Conservation (phyloP, 2,329 filamentous ascomycete species). For the Bipolaris oryzae region DNA sequence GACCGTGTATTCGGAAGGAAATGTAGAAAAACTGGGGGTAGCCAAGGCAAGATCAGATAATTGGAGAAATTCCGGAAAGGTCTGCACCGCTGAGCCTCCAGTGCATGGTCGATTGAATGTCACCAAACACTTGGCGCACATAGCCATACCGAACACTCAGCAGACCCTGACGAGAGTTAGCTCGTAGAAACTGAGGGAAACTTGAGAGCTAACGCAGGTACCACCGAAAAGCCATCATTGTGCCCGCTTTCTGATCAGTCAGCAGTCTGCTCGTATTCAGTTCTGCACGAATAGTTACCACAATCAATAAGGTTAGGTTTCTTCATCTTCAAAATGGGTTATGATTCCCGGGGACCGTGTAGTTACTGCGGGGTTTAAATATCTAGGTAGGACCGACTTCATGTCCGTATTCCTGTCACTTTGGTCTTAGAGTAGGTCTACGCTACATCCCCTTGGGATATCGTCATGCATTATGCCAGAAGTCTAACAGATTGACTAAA, state of each 20-base stretch:
- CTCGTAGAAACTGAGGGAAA: background rate
- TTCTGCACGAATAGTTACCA: background rate
- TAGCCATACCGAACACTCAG: background rate
- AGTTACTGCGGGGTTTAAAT: no score
- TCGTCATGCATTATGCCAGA: no score
- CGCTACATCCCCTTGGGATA: no score
- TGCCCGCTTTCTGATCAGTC: background rate
- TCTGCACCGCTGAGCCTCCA: background rate
- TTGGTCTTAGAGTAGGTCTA: no score
- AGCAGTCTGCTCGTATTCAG: background rate
- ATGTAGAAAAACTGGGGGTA: background rate
- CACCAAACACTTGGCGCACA: background rate
- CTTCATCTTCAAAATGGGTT: background rate
- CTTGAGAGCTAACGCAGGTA: constrained; percentile 11
- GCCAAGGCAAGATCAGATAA: background rate
- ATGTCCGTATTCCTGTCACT: no score
- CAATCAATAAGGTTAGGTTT: background rate
- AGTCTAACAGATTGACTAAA: no score
- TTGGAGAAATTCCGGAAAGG: no score
- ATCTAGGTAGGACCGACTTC: no score
- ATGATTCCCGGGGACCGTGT: no score
- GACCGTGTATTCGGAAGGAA: background rate
- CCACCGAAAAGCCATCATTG: background rate
- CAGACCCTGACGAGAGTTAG: background rate
- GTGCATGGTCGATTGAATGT: background rate